Evolutionary conservation across 345 rosid genomes (phyloP).

Genomic region (Brassica rapa): DNA sequence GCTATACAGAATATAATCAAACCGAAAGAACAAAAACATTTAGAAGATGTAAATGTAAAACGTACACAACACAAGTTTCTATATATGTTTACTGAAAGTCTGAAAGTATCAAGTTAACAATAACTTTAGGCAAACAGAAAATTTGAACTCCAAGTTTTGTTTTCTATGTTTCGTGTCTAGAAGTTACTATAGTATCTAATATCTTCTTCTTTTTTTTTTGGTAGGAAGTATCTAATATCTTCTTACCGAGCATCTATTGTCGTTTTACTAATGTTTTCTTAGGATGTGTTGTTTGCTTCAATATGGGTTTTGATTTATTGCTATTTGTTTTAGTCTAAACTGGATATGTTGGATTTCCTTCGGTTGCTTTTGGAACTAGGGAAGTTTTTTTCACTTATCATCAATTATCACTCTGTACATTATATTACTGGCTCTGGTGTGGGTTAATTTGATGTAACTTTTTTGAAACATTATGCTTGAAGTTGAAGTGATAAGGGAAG

Average conservation of each 20-base stretch:
- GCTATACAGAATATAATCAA: constrained; percentile 13
- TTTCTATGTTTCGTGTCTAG: background rate
- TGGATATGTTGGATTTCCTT: background rate
- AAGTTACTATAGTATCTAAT: background rate
- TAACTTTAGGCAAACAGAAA: background rate
- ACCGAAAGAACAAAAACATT: background rate
- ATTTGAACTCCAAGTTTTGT: constrained; percentile 17
- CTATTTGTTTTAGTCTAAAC: background rate
- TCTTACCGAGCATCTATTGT: background rate
- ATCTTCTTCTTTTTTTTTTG: background rate
- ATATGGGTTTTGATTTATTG: background rate
- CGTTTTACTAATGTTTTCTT: background rate
- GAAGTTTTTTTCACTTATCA: background rate
- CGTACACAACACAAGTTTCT: constrained; percentile 19
- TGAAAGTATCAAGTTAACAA: constrained; percentile 22
- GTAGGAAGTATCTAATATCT: background rate
- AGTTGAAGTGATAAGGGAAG: background rate
- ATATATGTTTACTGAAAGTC: constrained; percentile 22
- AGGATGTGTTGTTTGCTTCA: background rate
- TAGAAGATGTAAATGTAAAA: background rate
- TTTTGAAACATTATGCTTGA: background rate
- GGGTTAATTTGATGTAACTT: background rate
- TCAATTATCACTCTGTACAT: background rate
- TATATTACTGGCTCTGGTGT: background rate
- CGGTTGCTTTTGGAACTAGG: background rate